These are phyloP conservation scores for Epichloe baconii DNA, from an alignment of 2,329 filamentous ascomycete genomes.

Conservation along the genomic window DNA sequence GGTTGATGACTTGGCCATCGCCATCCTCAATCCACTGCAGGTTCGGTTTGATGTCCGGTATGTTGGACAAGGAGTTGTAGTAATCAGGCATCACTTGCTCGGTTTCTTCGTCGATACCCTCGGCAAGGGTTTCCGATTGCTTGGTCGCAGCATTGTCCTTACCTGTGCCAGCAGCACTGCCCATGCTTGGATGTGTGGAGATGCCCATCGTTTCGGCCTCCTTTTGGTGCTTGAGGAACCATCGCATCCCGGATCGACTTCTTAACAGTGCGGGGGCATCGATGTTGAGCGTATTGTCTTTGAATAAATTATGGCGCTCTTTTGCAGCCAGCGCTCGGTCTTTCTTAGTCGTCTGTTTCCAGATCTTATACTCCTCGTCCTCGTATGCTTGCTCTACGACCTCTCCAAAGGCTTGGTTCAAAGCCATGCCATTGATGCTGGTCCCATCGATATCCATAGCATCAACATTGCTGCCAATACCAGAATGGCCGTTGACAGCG, in stretches of 20 bases:
- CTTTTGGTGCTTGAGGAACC: slow-evolving; percentile 70
- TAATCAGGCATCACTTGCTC: slow-evolving; percentile 85
- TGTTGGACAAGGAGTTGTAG: slow-evolving; percentile 74
- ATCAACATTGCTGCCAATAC: slow-evolving; percentile 62
- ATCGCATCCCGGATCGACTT: slow-evolving; percentile 77
- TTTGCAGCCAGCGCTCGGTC: slow-evolving; percentile 78
- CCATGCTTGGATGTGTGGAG: slow-evolving; percentile 22
- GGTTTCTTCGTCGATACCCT: slow-evolving; percentile 85
- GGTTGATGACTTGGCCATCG: slow-evolving; percentile 79
- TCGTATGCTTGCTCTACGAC: slow-evolving; percentile 65
- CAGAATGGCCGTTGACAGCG: slow-evolving; percentile 53
- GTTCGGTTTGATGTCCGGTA: slow-evolving; percentile 69
- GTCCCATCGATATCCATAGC: slow-evolving; percentile 77
- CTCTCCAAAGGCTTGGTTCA: slow-evolving; percentile 51
- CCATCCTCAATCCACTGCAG: slow-evolving; percentile 82
- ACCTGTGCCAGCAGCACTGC: slow-evolving; percentile 25
- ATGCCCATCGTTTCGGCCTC: slow-evolving; percentile 43
- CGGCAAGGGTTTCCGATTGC: slow-evolving; percentile 66
- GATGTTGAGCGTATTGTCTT: slow-evolving; percentile 66
- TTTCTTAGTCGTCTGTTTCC: slow-evolving; percentile 98
- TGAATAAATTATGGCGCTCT: slow-evolving; percentile 76
- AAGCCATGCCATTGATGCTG: slow-evolving; percentile 51
- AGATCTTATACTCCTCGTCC: slow-evolving; percentile 92
- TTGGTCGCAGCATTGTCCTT: slow-evolving; percentile 31
- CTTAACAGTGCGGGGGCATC: slow-evolving; percentile 82